phyloP scores from a whole-genome alignment of 768 basidiomycete genomes.

The Xerocomus spinulosus region DNA sequence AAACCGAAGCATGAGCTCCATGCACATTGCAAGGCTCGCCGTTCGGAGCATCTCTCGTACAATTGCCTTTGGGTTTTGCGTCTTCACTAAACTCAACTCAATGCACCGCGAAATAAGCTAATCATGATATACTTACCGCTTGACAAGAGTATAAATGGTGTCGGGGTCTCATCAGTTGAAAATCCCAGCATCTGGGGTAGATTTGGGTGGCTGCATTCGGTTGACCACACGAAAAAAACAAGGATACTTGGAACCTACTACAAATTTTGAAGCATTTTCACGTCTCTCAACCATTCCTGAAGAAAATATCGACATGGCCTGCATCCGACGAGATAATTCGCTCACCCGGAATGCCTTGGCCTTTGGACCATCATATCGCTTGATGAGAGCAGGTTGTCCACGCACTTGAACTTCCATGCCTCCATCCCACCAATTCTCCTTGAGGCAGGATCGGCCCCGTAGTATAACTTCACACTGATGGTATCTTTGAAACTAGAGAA shows the following conservation, averaged over 20 bases:
- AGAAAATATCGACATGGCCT: not conserved
- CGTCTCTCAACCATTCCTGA: slow-evolving; percentile 47
- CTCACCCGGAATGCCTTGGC: slow-evolving; percentile 32
- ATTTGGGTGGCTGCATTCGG: slow-evolving; percentile 41
- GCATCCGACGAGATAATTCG: not conserved
- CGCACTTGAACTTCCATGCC: slow-evolving; percentile 37
- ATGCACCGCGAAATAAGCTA: not conserved
- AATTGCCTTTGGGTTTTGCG: slow-evolving; percentile 38
- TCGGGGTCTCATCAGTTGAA: slow-evolving; percentile 40
- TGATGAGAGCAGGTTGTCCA: slow-evolving; percentile 39
- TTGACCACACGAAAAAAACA: not conserved
- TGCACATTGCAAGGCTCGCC: slow-evolving; percentile 36
- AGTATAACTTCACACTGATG: slow-evolving; percentile 46
- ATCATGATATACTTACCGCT: slow-evolving; percentile 31
- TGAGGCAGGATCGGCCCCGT: slow-evolving; percentile 33
- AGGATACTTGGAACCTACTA: slow-evolving; percentile 32
- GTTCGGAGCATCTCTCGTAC: slow-evolving; percentile 34
- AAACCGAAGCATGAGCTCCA: slow-evolving; percentile 32
- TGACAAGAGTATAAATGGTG: slow-evolving; percentile 50
- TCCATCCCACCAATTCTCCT: slow-evolving; percentile 48
- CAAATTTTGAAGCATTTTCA: slow-evolving; percentile 47
- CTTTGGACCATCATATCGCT: slow-evolving; percentile 40
- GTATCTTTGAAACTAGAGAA: slow-evolving; percentile 42
- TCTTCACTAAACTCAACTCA: slow-evolving; percentile 34
- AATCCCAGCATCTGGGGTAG: slow-evolving; percentile 51